Base-by-base conservation (phyloP, 257 asterid species). In the Asclepias syriaca region DNA sequence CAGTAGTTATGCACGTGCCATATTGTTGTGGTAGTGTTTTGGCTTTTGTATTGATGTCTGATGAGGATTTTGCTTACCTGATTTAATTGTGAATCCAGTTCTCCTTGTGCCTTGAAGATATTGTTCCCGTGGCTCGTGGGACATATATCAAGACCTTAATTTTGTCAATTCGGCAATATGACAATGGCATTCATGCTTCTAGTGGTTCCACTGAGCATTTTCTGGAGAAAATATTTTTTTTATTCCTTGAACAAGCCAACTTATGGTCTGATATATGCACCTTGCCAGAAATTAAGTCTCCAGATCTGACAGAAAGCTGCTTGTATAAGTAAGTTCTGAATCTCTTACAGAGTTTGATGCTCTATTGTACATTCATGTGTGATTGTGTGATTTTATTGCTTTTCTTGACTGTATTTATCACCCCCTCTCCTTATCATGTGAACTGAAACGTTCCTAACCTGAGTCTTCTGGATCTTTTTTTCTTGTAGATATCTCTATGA, bases 51-150 rank as follows among this genome's bases (percentile, higher is more conserved):
- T 59, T 57, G 24, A 37, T 53, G 45, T 54, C 65, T 65, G 43
- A 29, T 63, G 63, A 60, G 40, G 49, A 68, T 11, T 27, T 27
- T 50, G 48, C 64, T 70, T 74, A 46, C 72, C 71, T 78, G 70
- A 77, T 68, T 70, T 48, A 64, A 22, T 65, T 64, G 66, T 77
- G 72, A 75, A 79, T 91, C 78, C 96, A 94, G 97, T 94, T 94
- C 88, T 88, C 92, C 77, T 78, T 86, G 83, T 91, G 98, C 89
- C 97, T 94, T 61, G 99, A 94, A 85, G 99, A 94, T 85, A 88
- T 91, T 78, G 93, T 88, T 69, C 97, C 99, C 3, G 89, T 94
- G 73, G 89, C 95, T 66, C 85, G 91, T 71, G 97, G 96, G 77
- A 89, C 96, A 81, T 94, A 87, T 85, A 78, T 89, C 77, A 91